Conservation (phyloP, 169 alveolate genomes). For the Theileria orientalis region DNA sequence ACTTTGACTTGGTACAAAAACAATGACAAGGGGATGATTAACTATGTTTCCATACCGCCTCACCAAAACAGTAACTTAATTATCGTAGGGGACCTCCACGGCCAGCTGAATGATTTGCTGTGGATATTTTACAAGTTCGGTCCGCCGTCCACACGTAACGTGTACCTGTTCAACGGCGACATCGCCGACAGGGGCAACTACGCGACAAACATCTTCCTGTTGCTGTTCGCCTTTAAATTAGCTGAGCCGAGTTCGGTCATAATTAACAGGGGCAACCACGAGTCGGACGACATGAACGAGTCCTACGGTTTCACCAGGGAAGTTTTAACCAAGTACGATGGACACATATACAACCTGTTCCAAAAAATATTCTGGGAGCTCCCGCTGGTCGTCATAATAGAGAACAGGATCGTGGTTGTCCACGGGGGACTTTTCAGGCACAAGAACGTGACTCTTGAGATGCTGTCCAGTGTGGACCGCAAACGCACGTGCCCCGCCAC, state of each 20-base stretch:
- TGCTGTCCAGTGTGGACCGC: conserved; percentile 79
- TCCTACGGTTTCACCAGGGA: conserved; percentile 87
- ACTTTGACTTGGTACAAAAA: conserved; percentile 44
- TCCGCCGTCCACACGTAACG: conserved; percentile 83
- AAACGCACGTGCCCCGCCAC: conserved; percentile 84
- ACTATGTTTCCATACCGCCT: conserved; percentile 41
- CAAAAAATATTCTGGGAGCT: conserved; percentile 83
- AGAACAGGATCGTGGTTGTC: conserved; percentile 81
- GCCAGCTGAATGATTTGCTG: conserved; percentile 87
- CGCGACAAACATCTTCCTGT: conserved; percentile 83
- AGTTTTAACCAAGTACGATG: conserved; percentile 82
- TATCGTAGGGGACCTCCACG: conserved; percentile 88
- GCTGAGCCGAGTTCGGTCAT: conserved; percentile 81
- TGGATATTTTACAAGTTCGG: conserved; percentile 88
- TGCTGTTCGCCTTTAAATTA: conserved; percentile 84
- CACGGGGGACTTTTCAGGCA: conserved; percentile 89
- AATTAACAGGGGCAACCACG: conserved; percentile 90
- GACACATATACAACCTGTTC: conserved; percentile 82
- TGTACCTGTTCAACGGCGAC: conserved; percentile 89
- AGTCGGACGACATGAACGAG: conserved; percentile 88
- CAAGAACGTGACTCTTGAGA: conserved; percentile 81
- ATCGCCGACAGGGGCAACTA: conserved; percentile 89
- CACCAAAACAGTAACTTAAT: conserved; percentile 57
- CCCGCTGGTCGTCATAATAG: conserved; percentile 82
- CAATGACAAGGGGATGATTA: conserved; percentile 51